A percentile compares a stretch with the other conserved stretches of the same genome.
These are phyloP conservation scores for Trypanosoma boissoni DNA, from an alignment of 208 protist species.

Conservation along the genomic window DNA sequence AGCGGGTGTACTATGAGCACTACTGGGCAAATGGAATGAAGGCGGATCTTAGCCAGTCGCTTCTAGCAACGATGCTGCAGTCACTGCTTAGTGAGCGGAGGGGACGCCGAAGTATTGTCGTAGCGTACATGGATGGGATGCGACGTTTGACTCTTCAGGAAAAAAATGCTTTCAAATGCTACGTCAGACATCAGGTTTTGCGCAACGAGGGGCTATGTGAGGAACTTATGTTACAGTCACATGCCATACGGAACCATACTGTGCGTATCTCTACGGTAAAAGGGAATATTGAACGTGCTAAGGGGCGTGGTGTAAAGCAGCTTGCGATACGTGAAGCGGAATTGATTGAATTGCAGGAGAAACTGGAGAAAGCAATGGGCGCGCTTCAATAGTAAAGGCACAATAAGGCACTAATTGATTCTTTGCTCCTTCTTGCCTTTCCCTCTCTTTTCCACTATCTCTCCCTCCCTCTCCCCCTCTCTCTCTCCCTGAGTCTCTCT, in stretches of 20 bases:
- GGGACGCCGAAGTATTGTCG: constrained; percentile 20
- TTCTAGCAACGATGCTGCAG: constrained; percentile 1
- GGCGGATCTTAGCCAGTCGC: neutral
- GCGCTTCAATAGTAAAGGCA: constrained; percentile 5
- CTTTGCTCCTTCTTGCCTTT: no score
- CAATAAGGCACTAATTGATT: no score
- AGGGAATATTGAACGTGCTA: constrained; percentile 16
- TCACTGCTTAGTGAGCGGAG: constrained; percentile 21
- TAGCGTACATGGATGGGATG: constrained; percentile 30
- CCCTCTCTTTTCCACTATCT: no score
- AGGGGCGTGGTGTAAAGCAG: constrained; percentile 11
- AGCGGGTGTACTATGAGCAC: constrained; percentile 25
- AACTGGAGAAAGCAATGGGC: constrained; percentile 15
- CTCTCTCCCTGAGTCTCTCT: no score
- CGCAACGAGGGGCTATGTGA: constrained; percentile 29
- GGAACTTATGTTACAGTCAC: constrained; percentile 29
- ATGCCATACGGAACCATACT: constrained; percentile 27
- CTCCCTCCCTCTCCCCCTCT: no score
- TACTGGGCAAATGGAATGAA: neutral
- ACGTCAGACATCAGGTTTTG: constrained; percentile 19
- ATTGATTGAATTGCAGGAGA: constrained; percentile 15
- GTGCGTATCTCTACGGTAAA: constrained; percentile 2
- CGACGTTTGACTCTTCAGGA: constrained; percentile 19
- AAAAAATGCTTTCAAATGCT: constrained; percentile 12
- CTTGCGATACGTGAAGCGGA: constrained; percentile 8